Percentiles rank a stretch among this genome's conserved stretches.
Conservation (phyloP, 2,329 filamentous ascomycete species). For the Pestalotiopsis sp. region DNA sequence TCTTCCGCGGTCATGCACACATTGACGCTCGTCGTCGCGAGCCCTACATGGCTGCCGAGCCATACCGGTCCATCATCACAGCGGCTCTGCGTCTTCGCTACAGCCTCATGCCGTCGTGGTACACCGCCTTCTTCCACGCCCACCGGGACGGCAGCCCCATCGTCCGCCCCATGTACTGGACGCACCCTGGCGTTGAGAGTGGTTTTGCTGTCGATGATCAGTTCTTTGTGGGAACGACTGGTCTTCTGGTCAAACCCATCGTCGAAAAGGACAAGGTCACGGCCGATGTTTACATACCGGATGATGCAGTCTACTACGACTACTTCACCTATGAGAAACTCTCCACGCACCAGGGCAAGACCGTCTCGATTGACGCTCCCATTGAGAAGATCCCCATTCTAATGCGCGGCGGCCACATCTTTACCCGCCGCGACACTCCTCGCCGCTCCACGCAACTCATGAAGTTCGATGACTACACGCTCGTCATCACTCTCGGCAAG, state of each 20-base stretch:
- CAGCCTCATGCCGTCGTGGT: constrained; percentile 88
- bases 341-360: constrained; percentile 67
- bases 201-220: constrained; percentile 93
- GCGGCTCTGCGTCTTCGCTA: constrained; percentile 88
- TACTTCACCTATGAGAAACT: constrained; percentile 87
- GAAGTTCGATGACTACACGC: constrained; percentile 92
- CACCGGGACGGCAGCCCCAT: constrained; percentile 82
- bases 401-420: constrained; percentile 90
- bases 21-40: constrained; percentile 94
- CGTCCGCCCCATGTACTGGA: constrained; percentile 88
- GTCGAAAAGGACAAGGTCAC: constrained; percentile 72
- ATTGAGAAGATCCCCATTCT: constrained; percentile 85
- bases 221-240: constrained; percentile 85
- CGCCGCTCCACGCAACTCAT: constrained; percentile 84
- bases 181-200: constrained; percentile 80
- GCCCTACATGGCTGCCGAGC: constrained; percentile 83
- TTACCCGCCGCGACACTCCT: constrained; percentile 85
- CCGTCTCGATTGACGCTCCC: constrained; percentile 70
- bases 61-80: constrained; percentile 83
- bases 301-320: constrained; percentile 89
- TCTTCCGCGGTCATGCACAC: constrained; percentile 96
- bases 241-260: constrained; percentile 90
- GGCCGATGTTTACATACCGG: constrained; percentile 82
- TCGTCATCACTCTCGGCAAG: constrained; percentile 73
- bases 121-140: constrained; percentile 93